Evolutionary conservation across 768 basidiomycete genomes (phyloP).

Genomic region (Daedaleopsis nitida): DNA sequence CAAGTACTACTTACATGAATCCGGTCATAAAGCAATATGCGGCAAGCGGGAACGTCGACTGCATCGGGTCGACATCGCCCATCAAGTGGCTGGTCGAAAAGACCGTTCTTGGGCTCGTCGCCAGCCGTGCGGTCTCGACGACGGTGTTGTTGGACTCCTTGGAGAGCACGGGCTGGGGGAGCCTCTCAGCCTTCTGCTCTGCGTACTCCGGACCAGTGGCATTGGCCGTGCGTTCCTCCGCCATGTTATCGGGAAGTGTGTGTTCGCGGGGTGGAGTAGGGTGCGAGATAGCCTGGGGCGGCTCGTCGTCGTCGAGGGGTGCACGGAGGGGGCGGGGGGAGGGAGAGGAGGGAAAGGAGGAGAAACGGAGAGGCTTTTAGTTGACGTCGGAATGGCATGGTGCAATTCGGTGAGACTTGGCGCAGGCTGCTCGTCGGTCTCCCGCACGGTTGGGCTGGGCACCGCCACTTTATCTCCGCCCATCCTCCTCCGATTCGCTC

Average conservation of each 20-base stretch:
- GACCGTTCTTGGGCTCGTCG: slow-evolving; percentile 25
- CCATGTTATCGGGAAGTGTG: background rate
- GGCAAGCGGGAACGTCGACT: slow-evolving; percentile 54
- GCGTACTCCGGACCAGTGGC: slow-evolving; percentile 7
- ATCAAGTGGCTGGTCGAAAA: slow-evolving; percentile 28
- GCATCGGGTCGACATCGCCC: slow-evolving; percentile 52
- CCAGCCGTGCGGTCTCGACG: slow-evolving; percentile 23
- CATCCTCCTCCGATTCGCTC: background rate
- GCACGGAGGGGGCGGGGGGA: background rate
- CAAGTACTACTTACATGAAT: slow-evolving; percentile 56
- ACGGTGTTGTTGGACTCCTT: slow-evolving; percentile 18
- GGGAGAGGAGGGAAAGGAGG: background rate
- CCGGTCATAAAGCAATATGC: slow-evolving; percentile 82
- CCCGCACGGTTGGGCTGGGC: background rate
- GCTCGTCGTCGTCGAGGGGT: background rate
- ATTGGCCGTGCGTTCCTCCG: background rate
- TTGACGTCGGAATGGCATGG: slow-evolving; percentile 8
- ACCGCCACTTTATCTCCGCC: slow-evolving; percentile 18
- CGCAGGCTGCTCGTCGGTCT: slow-evolving; percentile 1
- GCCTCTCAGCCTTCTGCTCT: slow-evolving; percentile 19
- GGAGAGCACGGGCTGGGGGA: slow-evolving; percentile 17
- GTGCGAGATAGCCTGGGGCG: background rate
- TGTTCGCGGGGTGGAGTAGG: background rate
- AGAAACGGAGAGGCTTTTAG: background rate
- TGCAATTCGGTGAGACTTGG: slow-evolving; percentile 15